phyloP scores from a whole-genome alignment of 768 basidiomycete species.

The Leccinum variicolor region DNA sequence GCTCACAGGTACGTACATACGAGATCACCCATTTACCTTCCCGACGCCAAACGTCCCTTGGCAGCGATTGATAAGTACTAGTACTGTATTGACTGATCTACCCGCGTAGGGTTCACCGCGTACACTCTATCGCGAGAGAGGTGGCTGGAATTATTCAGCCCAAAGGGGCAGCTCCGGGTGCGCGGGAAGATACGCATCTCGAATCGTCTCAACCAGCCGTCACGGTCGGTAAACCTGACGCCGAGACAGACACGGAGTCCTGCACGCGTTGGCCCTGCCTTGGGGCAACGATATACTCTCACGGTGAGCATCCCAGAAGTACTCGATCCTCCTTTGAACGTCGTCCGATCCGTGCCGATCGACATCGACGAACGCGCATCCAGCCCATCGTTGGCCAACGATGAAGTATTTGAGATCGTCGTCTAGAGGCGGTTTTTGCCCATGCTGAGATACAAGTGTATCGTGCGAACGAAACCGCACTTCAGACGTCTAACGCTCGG shows the following conservation, averaged over 20 bases:
- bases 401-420: conserved; percentile 3
- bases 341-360: not conserved
- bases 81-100: not conserved
- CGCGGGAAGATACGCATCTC: not conserved
- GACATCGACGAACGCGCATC: not conserved
- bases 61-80: not conserved
- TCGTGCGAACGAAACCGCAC: conserved; percentile 4
- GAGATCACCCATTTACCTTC: not conserved
- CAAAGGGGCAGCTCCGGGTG: conserved; percentile 6
- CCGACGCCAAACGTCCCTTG: not conserved
- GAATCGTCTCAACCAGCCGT: conserved; percentile 9
- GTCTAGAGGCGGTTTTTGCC: conserved; percentile 5
- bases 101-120: conserved; percentile 8
- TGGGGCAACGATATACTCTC: not conserved
- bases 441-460: conserved; percentile 11
- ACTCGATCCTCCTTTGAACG: not conserved
- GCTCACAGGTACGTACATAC: conserved; percentile 5
- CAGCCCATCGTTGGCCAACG: conserved; percentile 6
- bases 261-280: conserved; percentile 6
- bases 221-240: not conserved
- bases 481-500: not conserved
- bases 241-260: not conserved
- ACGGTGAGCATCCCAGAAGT: conserved; percentile 3
- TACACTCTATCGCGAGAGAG: conserved; percentile 7
- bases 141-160: conserved; percentile 2